A percentile compares a stretch with the other conserved stretches of the same genome.
phyloP scores from a whole-genome alignment of 2,329 filamentous ascomycete species.

The Fusarium sp. region DNA sequence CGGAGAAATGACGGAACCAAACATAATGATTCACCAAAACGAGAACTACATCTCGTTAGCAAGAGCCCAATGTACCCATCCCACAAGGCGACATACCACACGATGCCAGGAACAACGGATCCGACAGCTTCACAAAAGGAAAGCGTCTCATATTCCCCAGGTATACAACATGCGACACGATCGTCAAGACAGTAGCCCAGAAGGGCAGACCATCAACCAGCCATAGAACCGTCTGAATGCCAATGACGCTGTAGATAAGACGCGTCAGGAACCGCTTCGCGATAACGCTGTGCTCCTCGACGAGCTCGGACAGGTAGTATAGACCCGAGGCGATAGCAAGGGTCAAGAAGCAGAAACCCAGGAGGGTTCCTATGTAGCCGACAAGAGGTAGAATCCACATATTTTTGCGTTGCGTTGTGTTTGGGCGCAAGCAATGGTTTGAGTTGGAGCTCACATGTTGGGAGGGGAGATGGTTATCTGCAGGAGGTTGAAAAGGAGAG shows the following conservation, averaged over 20 bases:
- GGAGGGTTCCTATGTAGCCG: constrained; percentile 84
- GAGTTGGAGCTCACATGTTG: constrained; percentile 37
- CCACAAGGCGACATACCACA: constrained; percentile 66
- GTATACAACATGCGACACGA: constrained; percentile 85
- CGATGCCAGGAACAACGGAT: constrained; percentile 85
- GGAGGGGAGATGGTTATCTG: constrained; percentile 5
- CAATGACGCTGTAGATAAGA: constrained; percentile 85
- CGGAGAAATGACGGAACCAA: constrained; percentile 94
- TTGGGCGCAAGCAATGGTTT: constrained; percentile 16
- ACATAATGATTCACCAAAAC: constrained; percentile 92
- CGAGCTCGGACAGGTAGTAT: constrained; percentile 97
- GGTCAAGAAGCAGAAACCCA: constrained; percentile 94
- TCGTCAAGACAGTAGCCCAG: constrained; percentile 74
- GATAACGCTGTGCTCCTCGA: constrained; percentile 95
- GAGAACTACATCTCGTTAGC: constrained; percentile 62
- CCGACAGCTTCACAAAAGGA: constrained; percentile 82
- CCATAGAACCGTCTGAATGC: constrained; percentile 75
- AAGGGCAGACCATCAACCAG: constrained; percentile 88
- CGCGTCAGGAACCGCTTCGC: constrained; percentile 86
- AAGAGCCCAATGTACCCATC: fast-evolving
- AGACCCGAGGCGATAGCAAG: constrained; percentile 97
- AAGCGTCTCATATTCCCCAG: constrained; percentile 82
- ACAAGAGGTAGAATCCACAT: constrained; percentile 98
- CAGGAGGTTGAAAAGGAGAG: constrained; percentile 13
- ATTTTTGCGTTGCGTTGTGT: constrained; percentile 55